A percentile compares a stretch with the other conserved stretches of the same genome.
phyloP scores from a whole-genome alignment of 1,139 yeast species.

The Hanseniaspora uvarum region DNA sequence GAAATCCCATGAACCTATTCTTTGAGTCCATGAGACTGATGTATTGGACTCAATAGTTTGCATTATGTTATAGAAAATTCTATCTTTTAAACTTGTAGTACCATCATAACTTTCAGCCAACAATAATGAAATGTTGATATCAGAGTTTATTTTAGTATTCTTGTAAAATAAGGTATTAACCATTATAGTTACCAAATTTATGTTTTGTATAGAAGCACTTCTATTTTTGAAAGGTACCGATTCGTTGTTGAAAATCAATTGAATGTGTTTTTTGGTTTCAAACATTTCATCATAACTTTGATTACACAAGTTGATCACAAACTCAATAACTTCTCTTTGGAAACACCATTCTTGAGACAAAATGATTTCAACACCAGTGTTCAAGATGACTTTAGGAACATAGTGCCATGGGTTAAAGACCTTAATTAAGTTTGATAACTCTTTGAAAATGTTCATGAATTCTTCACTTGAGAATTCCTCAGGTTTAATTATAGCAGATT shows the following conservation, averaged over 20 bases:
- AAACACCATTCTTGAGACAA: conserved; percentile 44
- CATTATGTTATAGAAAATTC: conserved; percentile 48
- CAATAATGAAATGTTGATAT: conserved; percentile 38
- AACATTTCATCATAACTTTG: conserved; percentile 35
- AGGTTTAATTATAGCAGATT: conserved; percentile 41
- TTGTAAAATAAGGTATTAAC: conserved; percentile 39
- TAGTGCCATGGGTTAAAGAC: conserved; percentile 37
- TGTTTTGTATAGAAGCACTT: conserved; percentile 24
- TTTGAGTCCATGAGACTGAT: conserved; percentile 48
- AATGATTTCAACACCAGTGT: conserved; percentile 60
- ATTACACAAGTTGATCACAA: conserved; percentile 36
- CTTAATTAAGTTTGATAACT: conserved; percentile 30
- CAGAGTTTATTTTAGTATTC: conserved; percentile 43
- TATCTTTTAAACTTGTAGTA: conserved; percentile 50
- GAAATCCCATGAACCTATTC: conserved; percentile 59
- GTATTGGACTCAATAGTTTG: conserved; percentile 45
- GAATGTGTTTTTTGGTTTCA: conserved; percentile 48
- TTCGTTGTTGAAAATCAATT: conserved; percentile 50
- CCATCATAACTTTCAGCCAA: conserved; percentile 52
- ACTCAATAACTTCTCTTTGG: conserved; percentile 36
- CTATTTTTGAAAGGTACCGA: conserved; percentile 30
- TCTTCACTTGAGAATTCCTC: conserved; percentile 31
- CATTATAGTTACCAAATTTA: conserved; percentile 39
- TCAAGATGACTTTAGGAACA: conserved; percentile 42
- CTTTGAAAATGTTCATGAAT: conserved; percentile 32